These are phyloP conservation scores for Orbilia blumenaviensis DNA, from an alignment of 2,329 filamentous ascomycete species.

Conservation along the genomic window DNA sequence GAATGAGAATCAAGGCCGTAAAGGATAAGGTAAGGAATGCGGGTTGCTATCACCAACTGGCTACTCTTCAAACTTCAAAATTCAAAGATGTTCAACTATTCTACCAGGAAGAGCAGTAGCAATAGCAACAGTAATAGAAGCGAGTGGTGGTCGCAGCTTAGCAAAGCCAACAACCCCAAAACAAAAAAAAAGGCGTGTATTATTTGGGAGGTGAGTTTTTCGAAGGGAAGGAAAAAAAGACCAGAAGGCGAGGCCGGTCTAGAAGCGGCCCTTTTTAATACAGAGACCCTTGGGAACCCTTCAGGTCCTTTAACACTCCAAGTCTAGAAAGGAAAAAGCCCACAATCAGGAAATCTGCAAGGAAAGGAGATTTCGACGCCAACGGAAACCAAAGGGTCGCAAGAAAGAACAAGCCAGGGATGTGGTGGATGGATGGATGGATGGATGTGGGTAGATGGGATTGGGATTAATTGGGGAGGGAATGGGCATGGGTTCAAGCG, in stretches of 20 bases:
- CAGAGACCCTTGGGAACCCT: conserved; percentile 14
- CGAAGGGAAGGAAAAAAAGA: conserved; percentile 15
- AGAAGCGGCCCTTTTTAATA: conserved; percentile 54
- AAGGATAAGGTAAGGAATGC: background rate
- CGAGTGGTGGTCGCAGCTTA: too few species aligned
- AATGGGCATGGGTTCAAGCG: conserved; percentile 24
- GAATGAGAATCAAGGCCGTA: background rate
- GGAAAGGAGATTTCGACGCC: conserved; percentile 54
- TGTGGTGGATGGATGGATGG: too few species aligned
- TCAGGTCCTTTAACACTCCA: background rate
- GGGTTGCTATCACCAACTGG: background rate
- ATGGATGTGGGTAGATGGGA: too few species aligned
- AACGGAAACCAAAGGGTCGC: conserved; percentile 24
- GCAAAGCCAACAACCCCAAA: too few species aligned
- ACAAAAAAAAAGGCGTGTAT: too few species aligned
- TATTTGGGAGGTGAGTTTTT: conserved; percentile 24
- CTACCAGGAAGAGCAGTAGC: too few species aligned
- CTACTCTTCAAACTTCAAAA: background rate
- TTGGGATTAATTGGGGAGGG: too few species aligned
- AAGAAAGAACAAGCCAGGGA: conserved; percentile 19
- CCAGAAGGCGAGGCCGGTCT: conserved; percentile 52
- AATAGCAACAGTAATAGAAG: too few species aligned
- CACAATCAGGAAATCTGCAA: conserved; percentile 42
- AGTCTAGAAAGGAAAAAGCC: too few species aligned
- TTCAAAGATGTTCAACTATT: too few species aligned